A percentile compares a stretch with the other conserved stretches of the same genome.
Conservation (phyloP, 805 yeast genomes). For the Metschnikowia vanudenii region DNA sequence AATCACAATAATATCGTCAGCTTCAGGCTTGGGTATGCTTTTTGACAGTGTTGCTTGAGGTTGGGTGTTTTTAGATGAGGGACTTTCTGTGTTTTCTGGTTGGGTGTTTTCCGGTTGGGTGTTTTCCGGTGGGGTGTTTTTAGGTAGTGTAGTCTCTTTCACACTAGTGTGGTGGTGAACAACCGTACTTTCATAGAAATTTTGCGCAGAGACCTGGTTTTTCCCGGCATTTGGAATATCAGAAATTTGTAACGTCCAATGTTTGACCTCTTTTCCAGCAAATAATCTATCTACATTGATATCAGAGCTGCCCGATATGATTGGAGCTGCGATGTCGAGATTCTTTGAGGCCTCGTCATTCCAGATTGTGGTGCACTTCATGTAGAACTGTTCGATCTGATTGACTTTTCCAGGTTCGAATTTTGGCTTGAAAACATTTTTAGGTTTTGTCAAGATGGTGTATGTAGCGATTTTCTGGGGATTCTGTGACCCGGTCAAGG, state of each 20-base stretch:
- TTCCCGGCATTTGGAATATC: slow-evolving; percentile 79
- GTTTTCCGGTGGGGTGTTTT: background rate
- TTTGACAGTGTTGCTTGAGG: too few species aligned
- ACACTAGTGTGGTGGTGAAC: slow-evolving; percentile 45
- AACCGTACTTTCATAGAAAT: slow-evolving; percentile 60
- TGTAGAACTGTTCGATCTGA: slow-evolving; percentile 55
- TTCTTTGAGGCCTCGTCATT: slow-evolving; percentile 24
- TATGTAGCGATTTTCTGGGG: slow-evolving; percentile 49
- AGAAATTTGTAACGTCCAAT: slow-evolving; percentile 63
- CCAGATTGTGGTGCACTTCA: slow-evolving; percentile 52
- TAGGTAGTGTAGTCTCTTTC: slow-evolving; percentile 1
- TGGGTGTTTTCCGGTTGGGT: too few species aligned
- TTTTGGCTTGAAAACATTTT: slow-evolving; percentile 51
- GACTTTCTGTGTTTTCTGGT: too few species aligned
- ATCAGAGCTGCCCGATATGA: slow-evolving; percentile 21
- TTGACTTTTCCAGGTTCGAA: slow-evolving; percentile 54
- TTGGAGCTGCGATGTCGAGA: slow-evolving; percentile 29
- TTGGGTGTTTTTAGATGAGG: too few species aligned
- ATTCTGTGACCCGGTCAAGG: slow-evolving; percentile 48
- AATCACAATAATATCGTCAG: too few species aligned
- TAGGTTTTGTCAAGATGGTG: slow-evolving; percentile 49
- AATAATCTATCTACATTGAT: slow-evolving; percentile 33
- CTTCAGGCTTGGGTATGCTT: too few species aligned
- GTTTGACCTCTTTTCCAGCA: slow-evolving; percentile 24
- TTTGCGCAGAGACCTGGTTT: slow-evolving; percentile 59